Evolutionary conservation across 2,329 filamentous ascomycete genomes (phyloP).

Genomic region (Hirsutella rhossiliensis): DNA sequence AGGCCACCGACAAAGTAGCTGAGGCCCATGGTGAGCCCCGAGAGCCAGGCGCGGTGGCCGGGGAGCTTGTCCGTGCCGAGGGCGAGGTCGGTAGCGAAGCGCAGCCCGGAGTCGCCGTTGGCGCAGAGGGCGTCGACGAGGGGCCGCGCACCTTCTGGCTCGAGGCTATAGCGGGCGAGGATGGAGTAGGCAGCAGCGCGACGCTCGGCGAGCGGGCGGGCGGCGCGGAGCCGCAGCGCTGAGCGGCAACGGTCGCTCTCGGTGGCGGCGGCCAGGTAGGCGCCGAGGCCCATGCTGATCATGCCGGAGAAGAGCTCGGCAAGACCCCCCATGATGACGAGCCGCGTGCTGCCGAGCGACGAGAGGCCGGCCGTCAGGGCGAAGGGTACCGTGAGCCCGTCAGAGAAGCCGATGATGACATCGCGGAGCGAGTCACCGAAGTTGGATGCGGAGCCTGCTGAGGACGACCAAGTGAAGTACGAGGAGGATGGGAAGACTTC

Average conservation of each 20-base stretch:
- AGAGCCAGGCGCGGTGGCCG: constrained; percentile 35
- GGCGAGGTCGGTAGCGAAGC: constrained; percentile 49
- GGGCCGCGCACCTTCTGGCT: constrained; percentile 26
- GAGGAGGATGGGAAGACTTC: too few relatives aligned
- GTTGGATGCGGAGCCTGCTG: constrained; percentile 17
- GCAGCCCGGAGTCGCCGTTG: constrained; percentile 33
- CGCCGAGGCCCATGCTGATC: constrained; percentile 68
- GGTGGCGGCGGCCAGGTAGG: constrained; percentile 54
- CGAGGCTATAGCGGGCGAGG: constrained; percentile 33
- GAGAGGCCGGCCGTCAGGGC: constrained; percentile 65
- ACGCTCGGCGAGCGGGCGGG: constrained; percentile 31
- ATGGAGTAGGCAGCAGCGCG: constrained; percentile 27
- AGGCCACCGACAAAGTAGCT: constrained; percentile 61
- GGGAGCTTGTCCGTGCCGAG: constrained; percentile 33
- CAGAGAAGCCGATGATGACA: constrained; percentile 64
- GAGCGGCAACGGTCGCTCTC: constrained; percentile 39
- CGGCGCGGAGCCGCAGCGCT: constrained; percentile 34
- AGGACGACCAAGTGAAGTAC: too few relatives aligned
- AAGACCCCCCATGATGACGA: constrained; percentile 60
- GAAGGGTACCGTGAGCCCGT: constrained; percentile 71
- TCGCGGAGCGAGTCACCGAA: constrained; percentile 43
- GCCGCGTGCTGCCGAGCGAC: constrained; percentile 48
- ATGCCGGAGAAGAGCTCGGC: constrained; percentile 66
- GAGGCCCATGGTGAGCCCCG: constrained; percentile 52
- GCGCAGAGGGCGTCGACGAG: constrained; percentile 37